These are phyloP conservation scores for Phytophthora vignae DNA, from an alignment of 352 stramenopile genomes.

Conservation along the genomic window DNA sequence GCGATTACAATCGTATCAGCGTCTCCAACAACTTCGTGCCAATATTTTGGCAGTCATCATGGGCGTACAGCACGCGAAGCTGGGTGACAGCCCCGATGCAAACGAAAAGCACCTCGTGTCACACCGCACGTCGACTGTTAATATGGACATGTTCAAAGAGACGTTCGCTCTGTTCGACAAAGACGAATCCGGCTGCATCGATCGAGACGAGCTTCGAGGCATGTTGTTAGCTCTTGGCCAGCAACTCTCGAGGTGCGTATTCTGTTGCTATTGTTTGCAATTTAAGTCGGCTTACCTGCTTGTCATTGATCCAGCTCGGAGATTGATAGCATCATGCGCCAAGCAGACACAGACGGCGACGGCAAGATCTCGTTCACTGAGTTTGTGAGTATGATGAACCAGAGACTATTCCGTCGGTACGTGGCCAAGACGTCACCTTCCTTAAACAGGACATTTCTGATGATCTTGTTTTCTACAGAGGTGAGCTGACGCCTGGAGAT, in stretches of 20 bases:
- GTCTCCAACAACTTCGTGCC: slow-evolving; percentile 74
- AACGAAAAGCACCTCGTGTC: slow-evolving; percentile 28
- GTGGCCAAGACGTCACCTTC: neutral
- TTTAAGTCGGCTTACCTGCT: neutral
- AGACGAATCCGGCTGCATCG: slow-evolving; percentile 76
- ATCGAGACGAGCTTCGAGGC: slow-evolving; percentile 60
- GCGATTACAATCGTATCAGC: slow-evolving; percentile 68
- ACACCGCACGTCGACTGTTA: slow-evolving; percentile 59
- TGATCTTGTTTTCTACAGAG: slow-evolving; percentile 29
- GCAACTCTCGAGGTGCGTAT: slow-evolving; percentile 49
- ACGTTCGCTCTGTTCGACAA: slow-evolving; percentile 82
- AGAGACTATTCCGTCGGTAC: slow-evolving; percentile 69
- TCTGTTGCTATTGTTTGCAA: neutral
- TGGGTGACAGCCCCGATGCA: slow-evolving; percentile 36
- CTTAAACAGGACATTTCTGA: too few species aligned
- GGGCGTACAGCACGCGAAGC: slow-evolving; percentile 65
- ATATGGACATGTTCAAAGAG: slow-evolving; percentile 88
- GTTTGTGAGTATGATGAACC: slow-evolving; percentile 84
- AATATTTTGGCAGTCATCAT: slow-evolving; percentile 84
- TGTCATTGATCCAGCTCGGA: slow-evolving; percentile 44
- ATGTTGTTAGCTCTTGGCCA: slow-evolving; percentile 70
- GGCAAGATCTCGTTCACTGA: slow-evolving; percentile 82
- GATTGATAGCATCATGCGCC: slow-evolving; percentile 72
- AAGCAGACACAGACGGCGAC: slow-evolving; percentile 73
- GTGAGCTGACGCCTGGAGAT: slow-evolving; percentile 60